A percentile compares a stretch with the other conserved stretches of the same genome.
Conservation (phyloP, 495 filamentous ascomycete species). For the Hypoxylon intermedium region DNA sequence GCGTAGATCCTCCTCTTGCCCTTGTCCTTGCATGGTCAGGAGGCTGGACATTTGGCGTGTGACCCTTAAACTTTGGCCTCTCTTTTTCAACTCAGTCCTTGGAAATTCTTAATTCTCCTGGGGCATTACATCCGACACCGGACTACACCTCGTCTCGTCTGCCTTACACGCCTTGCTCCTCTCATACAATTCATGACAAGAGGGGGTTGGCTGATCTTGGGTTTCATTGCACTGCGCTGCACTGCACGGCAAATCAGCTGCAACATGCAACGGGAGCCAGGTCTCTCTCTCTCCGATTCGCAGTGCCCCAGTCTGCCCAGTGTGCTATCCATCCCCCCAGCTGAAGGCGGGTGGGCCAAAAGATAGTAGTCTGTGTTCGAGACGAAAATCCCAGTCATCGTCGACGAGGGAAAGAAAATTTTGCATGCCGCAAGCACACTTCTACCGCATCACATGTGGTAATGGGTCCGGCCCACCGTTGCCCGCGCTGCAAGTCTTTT, state of each 20-base stretch:
- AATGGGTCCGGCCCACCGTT: conserved; percentile 10
- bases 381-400: conserved; percentile 11
- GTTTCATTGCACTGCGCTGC: conserved; percentile 7
- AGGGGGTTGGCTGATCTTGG: conserved; percentile 13
- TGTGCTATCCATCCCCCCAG: neutral
- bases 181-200: neutral
- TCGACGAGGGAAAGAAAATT: conserved; percentile 14
- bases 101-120: conserved; percentile 13
- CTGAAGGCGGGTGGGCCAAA: conserved; percentile 10
- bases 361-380: neutral
- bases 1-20: conserved; percentile 22
- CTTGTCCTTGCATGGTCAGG: conserved; percentile 35
- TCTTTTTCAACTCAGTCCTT: conserved; percentile 2
- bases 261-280: conserved; percentile 14
- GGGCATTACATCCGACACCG: conserved; percentile 28
- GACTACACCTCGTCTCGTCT: conserved; percentile 1
- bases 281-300: conserved; percentile 17
- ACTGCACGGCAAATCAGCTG: neutral
- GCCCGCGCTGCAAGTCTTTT: conserved; percentile 8
- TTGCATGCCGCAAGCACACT: conserved; percentile 31
- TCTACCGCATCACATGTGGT: conserved; percentile 15
- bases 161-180: conserved; percentile 1
- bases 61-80: conserved; percentile 19
- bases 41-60: conserved; percentile 37
- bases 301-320: too few relatives aligned